Conservation (phyloP, 805 yeast species). For the Candida michaelii region DNA sequence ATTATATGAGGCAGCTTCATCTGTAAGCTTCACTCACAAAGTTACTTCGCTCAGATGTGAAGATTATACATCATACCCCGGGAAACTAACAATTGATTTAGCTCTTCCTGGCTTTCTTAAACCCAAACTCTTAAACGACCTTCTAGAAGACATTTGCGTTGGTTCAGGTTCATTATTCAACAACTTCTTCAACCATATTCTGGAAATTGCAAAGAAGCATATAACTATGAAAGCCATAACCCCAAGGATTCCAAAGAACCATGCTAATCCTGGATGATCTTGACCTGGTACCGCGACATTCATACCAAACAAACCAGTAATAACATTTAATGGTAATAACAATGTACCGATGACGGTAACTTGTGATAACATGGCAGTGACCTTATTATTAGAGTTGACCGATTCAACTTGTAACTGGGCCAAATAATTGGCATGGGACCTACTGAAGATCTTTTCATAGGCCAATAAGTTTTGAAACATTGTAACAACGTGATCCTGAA, state of each 20-base stretch:
- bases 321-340: constrained; percentile 82
- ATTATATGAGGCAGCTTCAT: too few species aligned
- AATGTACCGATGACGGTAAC: constrained; percentile 90
- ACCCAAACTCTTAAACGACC: constrained; percentile 29
- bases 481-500: constrained; percentile 94
- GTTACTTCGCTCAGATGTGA: too few species aligned
- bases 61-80: constrained; percentile 11
- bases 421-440: constrained; percentile 88
- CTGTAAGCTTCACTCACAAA: too few species aligned
- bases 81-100: constrained; percentile 35
- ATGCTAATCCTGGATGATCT: constrained; percentile 19
- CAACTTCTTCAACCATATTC: constrained; percentile 22
- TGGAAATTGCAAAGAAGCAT: constrained; percentile 18
- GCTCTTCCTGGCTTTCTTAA: constrained; percentile 31
- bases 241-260: constrained; percentile 34
- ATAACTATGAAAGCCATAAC: constrained; percentile 24
- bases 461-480: constrained; percentile 90
- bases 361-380: constrained; percentile 82
- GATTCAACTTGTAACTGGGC: constrained; percentile 94
- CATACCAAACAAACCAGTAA: constrained; percentile 96
- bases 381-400: constrained; percentile 79
- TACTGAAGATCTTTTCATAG: constrained; percentile 88
- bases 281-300: constrained; percentile 86
- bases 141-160: constrained; percentile 17
- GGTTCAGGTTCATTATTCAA: constrained; percentile 13